Evolutionary conservation across 805 yeast genomes (phyloP), one percentile per base, ranked within the genome.

Genomic region (Scheffersomyces lignosus): DNA sequence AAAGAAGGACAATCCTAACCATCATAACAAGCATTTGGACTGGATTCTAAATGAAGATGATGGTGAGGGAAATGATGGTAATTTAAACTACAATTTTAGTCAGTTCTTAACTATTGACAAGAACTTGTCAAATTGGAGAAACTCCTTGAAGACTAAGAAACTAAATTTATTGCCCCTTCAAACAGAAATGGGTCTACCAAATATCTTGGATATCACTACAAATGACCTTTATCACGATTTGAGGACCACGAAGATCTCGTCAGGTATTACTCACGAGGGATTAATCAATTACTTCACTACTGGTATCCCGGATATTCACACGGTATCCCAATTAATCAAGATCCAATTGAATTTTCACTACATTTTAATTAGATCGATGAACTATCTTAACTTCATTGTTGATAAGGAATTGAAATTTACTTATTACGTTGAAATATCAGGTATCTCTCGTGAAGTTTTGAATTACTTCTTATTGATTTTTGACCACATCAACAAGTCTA

Each of bases 11-110:
- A 47, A 51, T 12, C 43, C 47, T 4, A 46, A 50, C 29, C 40
- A 38, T 10, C 48, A 50, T 16, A 48, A 44, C 14, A 36, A 44
- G 18, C 49, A 47, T 27, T 52, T 69, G 18, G 73, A 69, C 41
- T 66, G 72, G 71, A 66, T 69, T 16, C 52, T 68, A 30, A 67
- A 67, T 39, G 72, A 70, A 40, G 72, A 68, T 43, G 75, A 67
- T 43, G 75, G 75, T 15, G 75, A 69, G 43, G 73, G 75, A 5
- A 69, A 67, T 40, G 75, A 69, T 45, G 75, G 75, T 3, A 69
- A 70, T 37, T 59, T 70, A 43, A 70, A 70, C 38, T 69, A 70
- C 49, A 69, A 70, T 41, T 69, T 62, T 41, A 60, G 60, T 33
- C 75, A 70, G 38, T 70, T 70, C 38, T 51, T 63, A 26, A 61